Evolutionary conservation across 163 green algal genomes (phyloP).

Genomic region (Prototheca wickerhamii): DNA sequence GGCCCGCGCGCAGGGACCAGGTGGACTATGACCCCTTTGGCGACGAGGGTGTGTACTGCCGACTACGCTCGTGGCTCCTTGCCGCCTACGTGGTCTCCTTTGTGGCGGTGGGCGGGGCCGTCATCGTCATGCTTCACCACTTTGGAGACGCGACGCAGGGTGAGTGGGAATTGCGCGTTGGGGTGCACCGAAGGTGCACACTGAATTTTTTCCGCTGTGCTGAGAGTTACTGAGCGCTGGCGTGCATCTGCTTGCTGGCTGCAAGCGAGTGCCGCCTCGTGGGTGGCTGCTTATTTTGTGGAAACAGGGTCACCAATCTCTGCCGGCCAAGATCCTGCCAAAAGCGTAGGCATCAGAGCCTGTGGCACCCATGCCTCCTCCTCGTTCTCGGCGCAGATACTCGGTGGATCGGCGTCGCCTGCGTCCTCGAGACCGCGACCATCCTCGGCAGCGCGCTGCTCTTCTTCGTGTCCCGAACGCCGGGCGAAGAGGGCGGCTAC

Average conservation of each 20-base stretch:
- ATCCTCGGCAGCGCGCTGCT: slow-evolving; percentile 68
- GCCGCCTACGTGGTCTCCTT: slow-evolving; percentile 69
- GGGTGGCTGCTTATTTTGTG: too few relatives aligned
- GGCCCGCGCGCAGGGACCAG: slow-evolving; percentile 44
- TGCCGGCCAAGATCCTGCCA: not conserved
- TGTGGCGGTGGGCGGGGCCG: slow-evolving; percentile 42
- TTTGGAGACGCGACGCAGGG: slow-evolving; percentile 27
- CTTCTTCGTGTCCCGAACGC: slow-evolving; percentile 68
- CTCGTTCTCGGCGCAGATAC: slow-evolving; percentile 2
- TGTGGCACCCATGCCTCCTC: slow-evolving; percentile 11
- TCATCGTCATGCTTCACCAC: slow-evolving; percentile 65
- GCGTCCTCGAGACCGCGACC: slow-evolving; percentile 39
- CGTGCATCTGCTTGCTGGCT: too few relatives aligned
- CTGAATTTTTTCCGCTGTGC: too few relatives aligned
- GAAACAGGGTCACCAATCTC: not conserved
- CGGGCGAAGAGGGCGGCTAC: slow-evolving; percentile 40
- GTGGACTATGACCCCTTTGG: slow-evolving; percentile 60
- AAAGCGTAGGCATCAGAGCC: too few relatives aligned
- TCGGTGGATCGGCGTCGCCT: slow-evolving; percentile 1
- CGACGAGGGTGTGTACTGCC: slow-evolving; percentile 69
- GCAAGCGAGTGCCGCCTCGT: too few relatives aligned
- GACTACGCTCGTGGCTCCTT: slow-evolving; percentile 71
- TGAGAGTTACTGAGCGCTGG: too few relatives aligned
- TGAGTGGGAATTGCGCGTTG: too few relatives aligned
- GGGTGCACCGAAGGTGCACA: too few relatives aligned